Evolutionary conservation across 305 asterid species (phyloP).

Genomic region (Ajuga reptans): DNA sequence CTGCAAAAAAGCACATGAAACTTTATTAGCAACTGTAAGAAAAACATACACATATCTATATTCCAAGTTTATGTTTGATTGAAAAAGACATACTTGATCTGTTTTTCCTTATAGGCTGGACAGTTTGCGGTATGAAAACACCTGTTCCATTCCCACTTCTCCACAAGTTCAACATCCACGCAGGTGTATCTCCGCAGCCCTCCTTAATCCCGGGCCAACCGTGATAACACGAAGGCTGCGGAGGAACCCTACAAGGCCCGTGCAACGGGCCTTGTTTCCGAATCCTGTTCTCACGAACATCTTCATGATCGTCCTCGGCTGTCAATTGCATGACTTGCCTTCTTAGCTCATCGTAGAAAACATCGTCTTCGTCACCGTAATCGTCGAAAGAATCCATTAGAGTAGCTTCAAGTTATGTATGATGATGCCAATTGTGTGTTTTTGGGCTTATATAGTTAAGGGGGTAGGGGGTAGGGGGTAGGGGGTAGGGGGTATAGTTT

Average conservation of each 20-base stretch:
- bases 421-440: background rate
- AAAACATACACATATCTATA: background rate
- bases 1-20: slow-evolving; percentile 22
- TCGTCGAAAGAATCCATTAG: slow-evolving; percentile 21
- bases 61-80: background rate
- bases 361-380: slow-evolving; percentile 25
- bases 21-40: background rate
- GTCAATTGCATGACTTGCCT: slow-evolving; percentile 32
- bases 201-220: slow-evolving; percentile 44
- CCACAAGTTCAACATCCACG: slow-evolving; percentile 51
- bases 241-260: background rate
- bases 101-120: slow-evolving; percentile 30
- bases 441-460: slow-evolving; percentile 16
- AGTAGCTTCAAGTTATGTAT: background rate
- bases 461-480: background rate
- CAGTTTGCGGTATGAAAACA: slow-evolving; percentile 61
- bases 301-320: slow-evolving; percentile 27
- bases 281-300: slow-evolving; percentile 3
- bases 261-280: slow-evolving; percentile 7
- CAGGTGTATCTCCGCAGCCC: slow-evolving; percentile 32
- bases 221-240: slow-evolving; percentile 26
- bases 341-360: slow-evolving; percentile 25
- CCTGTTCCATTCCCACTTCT: slow-evolving; percentile 63
- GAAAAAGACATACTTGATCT: slow-evolving; percentile 36
- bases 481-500: too few relatives aligned